Evolutionary conservation across 1,284 basidiomycete genomes (phyloP), one percentile per base, ranked within the genome.

Genomic region (Pascua sp.): DNA sequence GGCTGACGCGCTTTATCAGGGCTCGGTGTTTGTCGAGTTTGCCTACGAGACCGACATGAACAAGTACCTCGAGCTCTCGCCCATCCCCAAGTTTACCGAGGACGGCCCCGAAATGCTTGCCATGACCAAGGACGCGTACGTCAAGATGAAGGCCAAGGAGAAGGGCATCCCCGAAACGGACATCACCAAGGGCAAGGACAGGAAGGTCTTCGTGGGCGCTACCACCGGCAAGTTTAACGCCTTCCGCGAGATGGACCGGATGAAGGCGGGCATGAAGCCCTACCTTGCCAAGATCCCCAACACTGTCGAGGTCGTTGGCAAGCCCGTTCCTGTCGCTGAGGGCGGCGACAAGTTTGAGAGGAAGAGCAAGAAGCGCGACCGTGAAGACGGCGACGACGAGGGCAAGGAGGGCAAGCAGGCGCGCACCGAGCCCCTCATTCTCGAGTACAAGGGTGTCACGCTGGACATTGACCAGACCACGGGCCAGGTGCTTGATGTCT

Each of bases 101-200:
- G 80, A 83, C 48, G 75, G 71, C 18, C 63, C 68, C 42, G 86
- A 90, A 65, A 82, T 98, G 44, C 70, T 89, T 47, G 85, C 84
- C 69, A 96, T 97, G 93, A 82, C 87, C 68, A 96, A 96, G 88
- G 87, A 88, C 62, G 91, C 82, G 8, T 98, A 98, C 77, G 91
- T 92, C 70, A 85, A 91, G 65, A 95, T 94, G 91, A 98, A 98
- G 80, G 90, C 94, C 78, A 89, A 91, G 78, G 94, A 97, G 80
- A 96, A 97, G 78, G 92, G 92, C 43, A 78, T 82, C 56, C 76
- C 78, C 61, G 72, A 67, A 24, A 37, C 44, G 15, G 60, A 86
- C 80, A 42, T 87, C 85, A 57, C 86, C 84, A 53, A 57, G 47
- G 55, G 47, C 41, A 53, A 52, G 39, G 38, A 77, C 49, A 79